Base-by-base conservation (phyloP, 176 grass and related monocot genomes). In the Eleusine coracana region DNA sequence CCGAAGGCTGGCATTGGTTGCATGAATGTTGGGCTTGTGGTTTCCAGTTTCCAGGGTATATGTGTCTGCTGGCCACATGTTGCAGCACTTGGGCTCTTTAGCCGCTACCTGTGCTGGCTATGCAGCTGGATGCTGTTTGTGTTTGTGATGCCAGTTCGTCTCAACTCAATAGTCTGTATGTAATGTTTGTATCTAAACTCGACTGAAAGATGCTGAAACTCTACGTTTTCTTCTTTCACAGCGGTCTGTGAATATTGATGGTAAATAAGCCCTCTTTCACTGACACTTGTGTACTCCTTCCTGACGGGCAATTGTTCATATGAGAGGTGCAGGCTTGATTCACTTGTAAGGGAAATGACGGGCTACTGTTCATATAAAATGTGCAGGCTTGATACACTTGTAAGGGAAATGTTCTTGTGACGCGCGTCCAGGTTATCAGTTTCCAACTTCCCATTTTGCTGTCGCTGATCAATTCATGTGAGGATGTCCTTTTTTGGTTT, bases 221-320 rank as follows among this genome's bases (percentile, higher is more conserved):
- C 49, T 77, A 60, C 28, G 68, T 79, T 80, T 80, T 74, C 41
- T 74, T 4, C 21, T 60, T 68, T 7, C 11, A 14, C 11, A 16
- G 59, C 20, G 18, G 28, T 37, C 21, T 84, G 87, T 88, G 74
- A 44, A 80, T 88, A 61, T 40, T 17, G 5, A 29, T 87, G 51
- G 6, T 87, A 73, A 71, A 72, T 71, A 82, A 82, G 27, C 17
- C 39, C 5, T 23, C 5, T 46, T 46, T 11, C 31, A 34, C 1
- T 34, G 31, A 2, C 31, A 34, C 31, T 34, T 34, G 31, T 34
- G 31, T 34, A 34, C 2, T 34, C 31, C 31, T 34, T 34, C 31
- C 31, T 12, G 44, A 11, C 44, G 7, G 44, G 8, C 44, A 10
- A 4, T 4, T 62, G 59, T 12, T 62, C n/a, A 5, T 28, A 5